Base-by-base conservation (phyloP, 768 basidiomycete genomes). In the Leucosporidium scottii region DNA sequence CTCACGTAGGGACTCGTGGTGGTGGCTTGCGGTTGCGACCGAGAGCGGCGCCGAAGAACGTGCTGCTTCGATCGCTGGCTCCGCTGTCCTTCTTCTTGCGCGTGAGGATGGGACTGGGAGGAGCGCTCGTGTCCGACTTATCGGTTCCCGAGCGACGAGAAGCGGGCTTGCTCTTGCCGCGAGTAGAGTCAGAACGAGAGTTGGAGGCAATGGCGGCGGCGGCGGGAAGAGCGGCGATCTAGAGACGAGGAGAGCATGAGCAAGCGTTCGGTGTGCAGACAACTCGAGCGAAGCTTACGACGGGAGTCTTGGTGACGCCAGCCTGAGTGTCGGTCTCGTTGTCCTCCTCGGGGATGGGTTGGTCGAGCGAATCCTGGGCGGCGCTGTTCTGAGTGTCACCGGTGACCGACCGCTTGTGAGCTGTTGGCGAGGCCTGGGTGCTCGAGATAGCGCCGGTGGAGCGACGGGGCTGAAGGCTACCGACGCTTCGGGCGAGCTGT, bases 1-100 rank as follows among this genome's bases (percentile, higher is more conserved):
- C 67, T 27, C 28, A 64, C 67, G 67, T 66, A 20, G 71, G 71
- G 0, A 69, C 67, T 12, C 67, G 48, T 0, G 71, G 71, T 4
- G 71, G 71, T 10, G 71, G 68, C 50, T 73, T 73, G 21, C 60
- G 75, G 8, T 85, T 80, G 1, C 62, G 62, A 27, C 62, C 62
- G 53, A 68, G 17, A 1, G 61, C 53, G 2, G 82, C 83, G 20
- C 89, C 89, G 75, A 96, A 94, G 74, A 94, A 85, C 74, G 91
- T 92, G 62, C 50, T 63, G 39, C 68, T 44, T 3, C 39, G 39
- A 44, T 44, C 39, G 39, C 39, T 44, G 39, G 89, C 60, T 55
- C 78, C 76, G 57, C 30, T 36, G 44, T 72, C 71, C 56, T 74
- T 72, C 67, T 76, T 76, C 61, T 44, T 44, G 39, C 39, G 39